A percentile compares a stretch with the other conserved stretches of the same genome.
phyloP scores from a whole-genome alignment of 2,329 filamentous ascomycete species.

The Colletotrichum gigasporum region DNA sequence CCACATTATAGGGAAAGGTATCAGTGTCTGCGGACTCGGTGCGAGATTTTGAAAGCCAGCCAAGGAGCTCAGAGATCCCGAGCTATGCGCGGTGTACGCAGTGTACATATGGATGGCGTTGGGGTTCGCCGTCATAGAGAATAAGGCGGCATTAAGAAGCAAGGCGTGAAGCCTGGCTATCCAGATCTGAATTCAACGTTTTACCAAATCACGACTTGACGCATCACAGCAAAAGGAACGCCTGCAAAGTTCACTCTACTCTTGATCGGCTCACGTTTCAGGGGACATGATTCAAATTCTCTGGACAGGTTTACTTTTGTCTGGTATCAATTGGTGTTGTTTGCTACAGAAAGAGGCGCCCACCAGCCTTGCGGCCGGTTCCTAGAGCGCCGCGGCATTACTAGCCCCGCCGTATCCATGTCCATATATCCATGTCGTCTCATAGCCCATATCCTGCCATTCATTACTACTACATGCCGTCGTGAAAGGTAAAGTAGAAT shows the following conservation, averaged over 20 bases:
- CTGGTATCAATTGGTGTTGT: conserved; percentile 10
- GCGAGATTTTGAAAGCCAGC: not conserved
- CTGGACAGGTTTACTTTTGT: too few relatives aligned
- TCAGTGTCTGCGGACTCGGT: too few relatives aligned
- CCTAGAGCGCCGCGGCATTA: not conserved
- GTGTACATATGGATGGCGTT: conserved; percentile 26
- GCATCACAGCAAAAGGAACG: too few relatives aligned
- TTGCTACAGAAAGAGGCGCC: not conserved
- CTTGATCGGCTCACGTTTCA: too few relatives aligned
- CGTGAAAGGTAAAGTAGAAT: conserved; percentile 24
- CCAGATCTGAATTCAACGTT: not conserved
- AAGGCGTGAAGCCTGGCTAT: not conserved
- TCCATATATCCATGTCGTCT: conserved; percentile 19
- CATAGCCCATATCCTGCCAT: conserved; percentile 17
- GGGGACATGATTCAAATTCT: too few relatives aligned
- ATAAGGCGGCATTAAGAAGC: conserved; percentile 6
- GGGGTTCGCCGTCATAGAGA: conserved; percentile 8
- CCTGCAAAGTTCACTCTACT: too few relatives aligned
- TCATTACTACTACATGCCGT: conserved; percentile 24
- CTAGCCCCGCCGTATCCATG: conserved; percentile 16
- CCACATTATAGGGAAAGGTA: conserved; percentile 54
- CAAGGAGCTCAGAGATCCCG: not conserved
- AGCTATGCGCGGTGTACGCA: not conserved
- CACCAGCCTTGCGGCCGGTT: not conserved
- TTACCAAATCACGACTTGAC: not conserved